Base-by-base conservation (phyloP, 495 filamentous ascomycete species). In the Articulospora tetracladia region DNA sequence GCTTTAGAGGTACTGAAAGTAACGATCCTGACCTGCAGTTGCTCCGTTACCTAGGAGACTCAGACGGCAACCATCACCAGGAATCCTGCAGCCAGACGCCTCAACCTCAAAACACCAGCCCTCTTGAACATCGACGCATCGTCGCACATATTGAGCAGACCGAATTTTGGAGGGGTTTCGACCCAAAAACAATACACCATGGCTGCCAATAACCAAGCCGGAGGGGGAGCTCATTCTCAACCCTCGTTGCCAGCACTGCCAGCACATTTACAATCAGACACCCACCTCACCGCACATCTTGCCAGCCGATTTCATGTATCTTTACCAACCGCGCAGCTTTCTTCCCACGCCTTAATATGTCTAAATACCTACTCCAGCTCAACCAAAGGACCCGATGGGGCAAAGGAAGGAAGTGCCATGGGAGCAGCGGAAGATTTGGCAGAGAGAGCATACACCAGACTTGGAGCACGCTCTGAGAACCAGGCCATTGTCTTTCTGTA, bases 231-330 rank as follows among this genome's bases (percentile, higher is more conserved):
- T 62, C 90, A 97, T 72, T 87, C 88, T n/a, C 92, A 97, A 71
- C 81, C 91, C 34, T 97, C 93, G 30, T 79, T 98, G 44, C 90
- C 92, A 28, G 86, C 91, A 26, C 76, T 98, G 55, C 94, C 94
- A 30, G 80, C 87, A 32, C 94, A 98, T 79, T 80, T 93, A 28
- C 94, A 98, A 76, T 97, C 93, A 56, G 94, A 98, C 74, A 97
- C 93, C 44, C 91, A 96, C 70, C 77, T 98, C 63, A 98, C 94
- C 2, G 91, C 93, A 28, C 94, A 98, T 74, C 82, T 98, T 25
- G 94, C 94, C 55, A 97, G 92, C 73, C 90, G 94, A 32, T 98
- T 96, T 70, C 94, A 98, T 77, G 85, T 93, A 20, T 86, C 87
- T 39, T 73, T 96, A 36, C 93, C 94, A 17, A 93, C 90, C 0